Evolutionary conservation across 2,329 filamentous ascomycete genomes (phyloP).

Genomic region (Colletotrichum phormii): DNA sequence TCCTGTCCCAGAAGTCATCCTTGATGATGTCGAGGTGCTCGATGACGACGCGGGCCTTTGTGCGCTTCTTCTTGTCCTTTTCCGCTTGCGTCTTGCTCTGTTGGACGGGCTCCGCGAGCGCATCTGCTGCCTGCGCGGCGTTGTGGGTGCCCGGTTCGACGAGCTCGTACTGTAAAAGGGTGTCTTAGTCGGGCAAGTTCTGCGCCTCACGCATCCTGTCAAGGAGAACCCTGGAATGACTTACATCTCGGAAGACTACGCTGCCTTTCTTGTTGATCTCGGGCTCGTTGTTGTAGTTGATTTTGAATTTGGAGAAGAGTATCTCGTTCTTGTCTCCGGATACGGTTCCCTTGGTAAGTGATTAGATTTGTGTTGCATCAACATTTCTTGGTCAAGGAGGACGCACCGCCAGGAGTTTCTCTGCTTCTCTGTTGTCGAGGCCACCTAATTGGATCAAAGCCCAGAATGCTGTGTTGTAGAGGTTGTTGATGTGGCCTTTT

Average conservation of each 20-base stretch:
- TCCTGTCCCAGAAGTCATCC: conserved; percentile 90
- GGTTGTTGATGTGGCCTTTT: conserved; percentile 93
- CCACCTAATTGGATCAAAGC: conserved; percentile 82
- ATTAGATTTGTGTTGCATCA: neutral
- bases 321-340: conserved; percentile 96
- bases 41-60: conserved; percentile 83
- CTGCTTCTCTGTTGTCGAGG: conserved; percentile 81
- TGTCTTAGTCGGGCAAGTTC: neutral
- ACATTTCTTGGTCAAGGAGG: neutral
- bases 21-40: conserved; percentile 95
- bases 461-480: conserved; percentile 99
- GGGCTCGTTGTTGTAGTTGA: conserved; percentile 98
- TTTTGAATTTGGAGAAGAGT: conserved; percentile 85
- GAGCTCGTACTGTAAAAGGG: conserved; percentile 68
- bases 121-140: conserved; percentile 58
- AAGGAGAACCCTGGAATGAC: conserved; percentile 57
- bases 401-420: conserved; percentile 79
- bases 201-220: conserved; percentile 48
- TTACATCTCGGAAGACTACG: conserved; percentile 84
- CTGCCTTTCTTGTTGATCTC: conserved; percentile 96
- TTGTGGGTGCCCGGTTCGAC: conserved; percentile 68
- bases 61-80: conserved; percentile 82
- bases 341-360: conserved; percentile 74
- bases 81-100: conserved; percentile 85
- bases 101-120: conserved; percentile 62